These are phyloP conservation scores for Senna tora DNA, from an alignment of 306 rosid genomes.

Conservation along the genomic window DNA sequence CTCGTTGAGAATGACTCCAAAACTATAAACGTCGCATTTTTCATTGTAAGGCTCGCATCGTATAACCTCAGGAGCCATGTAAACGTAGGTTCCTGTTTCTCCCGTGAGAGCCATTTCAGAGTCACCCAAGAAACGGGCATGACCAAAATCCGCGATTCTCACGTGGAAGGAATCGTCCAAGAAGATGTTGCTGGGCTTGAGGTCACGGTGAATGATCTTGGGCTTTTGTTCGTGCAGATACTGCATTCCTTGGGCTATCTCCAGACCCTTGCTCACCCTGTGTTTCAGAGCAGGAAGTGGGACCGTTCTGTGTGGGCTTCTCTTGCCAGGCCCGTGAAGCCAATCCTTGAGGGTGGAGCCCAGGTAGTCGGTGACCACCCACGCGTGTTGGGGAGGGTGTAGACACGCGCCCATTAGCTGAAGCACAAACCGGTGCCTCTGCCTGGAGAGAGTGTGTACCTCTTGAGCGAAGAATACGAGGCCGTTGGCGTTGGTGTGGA, in stretches of 20 bases:
- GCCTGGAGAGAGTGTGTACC: constrained; percentile 63
- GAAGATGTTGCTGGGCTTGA: constrained; percentile 75
- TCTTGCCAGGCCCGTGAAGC: constrained; percentile 70
- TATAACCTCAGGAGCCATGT: constrained; percentile 78
- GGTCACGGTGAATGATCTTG: constrained; percentile 66
- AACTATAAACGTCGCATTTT: constrained; percentile 77
- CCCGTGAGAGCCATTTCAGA: constrained; percentile 56
- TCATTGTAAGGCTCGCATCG: constrained; percentile 76
- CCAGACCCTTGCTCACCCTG: constrained; percentile 56
- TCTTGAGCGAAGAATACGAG: constrained; percentile 67
- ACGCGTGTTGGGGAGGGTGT: constrained; percentile 70
- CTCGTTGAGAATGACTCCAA: constrained; percentile 69
- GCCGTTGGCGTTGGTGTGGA: constrained; percentile 54
- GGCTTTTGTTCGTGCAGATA: constrained; percentile 85
- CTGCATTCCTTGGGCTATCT: constrained; percentile 80
- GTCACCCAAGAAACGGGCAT: constrained; percentile 72
- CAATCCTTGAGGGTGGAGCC: constrained; percentile 66
- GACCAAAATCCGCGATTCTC: constrained; percentile 78
- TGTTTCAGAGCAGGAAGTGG: constrained; percentile 58
- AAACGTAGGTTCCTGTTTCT: constrained; percentile 70
- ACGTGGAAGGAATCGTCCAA: constrained; percentile 65
- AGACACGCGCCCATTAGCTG: constrained; percentile 81
- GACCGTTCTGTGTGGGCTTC: constrained; percentile 44
- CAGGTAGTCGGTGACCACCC: constrained; percentile 69
- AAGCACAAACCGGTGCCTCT: constrained; percentile 72